Conservation (phyloP, 2,329 filamentous ascomycete species). For the Nigrospora sphaerica region DNA sequence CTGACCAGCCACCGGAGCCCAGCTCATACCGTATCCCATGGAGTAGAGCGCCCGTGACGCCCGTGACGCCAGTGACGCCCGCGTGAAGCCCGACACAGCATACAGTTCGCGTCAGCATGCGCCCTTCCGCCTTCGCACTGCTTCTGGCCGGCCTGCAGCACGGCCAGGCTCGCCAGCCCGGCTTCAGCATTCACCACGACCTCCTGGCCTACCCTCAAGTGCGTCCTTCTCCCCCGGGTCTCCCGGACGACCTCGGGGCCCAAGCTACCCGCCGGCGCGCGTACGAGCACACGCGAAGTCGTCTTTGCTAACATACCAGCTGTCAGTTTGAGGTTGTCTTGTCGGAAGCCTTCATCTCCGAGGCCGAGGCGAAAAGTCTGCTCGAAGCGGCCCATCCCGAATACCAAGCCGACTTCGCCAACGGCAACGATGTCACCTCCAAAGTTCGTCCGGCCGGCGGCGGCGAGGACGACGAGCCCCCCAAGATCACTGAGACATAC, state of each 20-base stretch:
- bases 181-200: constrained; percentile 85
- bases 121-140: constrained; percentile 37
- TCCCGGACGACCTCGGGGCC: background rate
- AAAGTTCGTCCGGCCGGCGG: constrained; percentile 16
- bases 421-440: constrained; percentile 19
- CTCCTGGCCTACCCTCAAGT: constrained; percentile 83
- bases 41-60: too few relatives aligned
- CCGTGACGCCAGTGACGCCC: too few relatives aligned
- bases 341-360: constrained; percentile 63
- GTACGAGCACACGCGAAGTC: background rate
- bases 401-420: constrained; percentile 23
- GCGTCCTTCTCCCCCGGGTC: constrained; percentile 17
- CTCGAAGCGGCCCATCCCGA: constrained; percentile 39
- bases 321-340: constrained; percentile 73
- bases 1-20: too few relatives aligned
- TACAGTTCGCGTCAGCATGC: constrained; percentile 35
- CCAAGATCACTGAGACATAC: constrained; percentile 43
- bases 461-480: constrained; percentile 21
- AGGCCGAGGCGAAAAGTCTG: constrained; percentile 59
- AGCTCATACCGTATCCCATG: too few relatives aligned
- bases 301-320: background rate
- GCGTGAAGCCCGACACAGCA: background rate
- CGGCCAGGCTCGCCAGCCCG: constrained; percentile 39
- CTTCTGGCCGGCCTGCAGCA: constrained; percentile 35
- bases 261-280: background rate